Evolutionary conservation across 805 yeast genomes (phyloP).

Genomic region (Ogataea pignaliae): DNA sequence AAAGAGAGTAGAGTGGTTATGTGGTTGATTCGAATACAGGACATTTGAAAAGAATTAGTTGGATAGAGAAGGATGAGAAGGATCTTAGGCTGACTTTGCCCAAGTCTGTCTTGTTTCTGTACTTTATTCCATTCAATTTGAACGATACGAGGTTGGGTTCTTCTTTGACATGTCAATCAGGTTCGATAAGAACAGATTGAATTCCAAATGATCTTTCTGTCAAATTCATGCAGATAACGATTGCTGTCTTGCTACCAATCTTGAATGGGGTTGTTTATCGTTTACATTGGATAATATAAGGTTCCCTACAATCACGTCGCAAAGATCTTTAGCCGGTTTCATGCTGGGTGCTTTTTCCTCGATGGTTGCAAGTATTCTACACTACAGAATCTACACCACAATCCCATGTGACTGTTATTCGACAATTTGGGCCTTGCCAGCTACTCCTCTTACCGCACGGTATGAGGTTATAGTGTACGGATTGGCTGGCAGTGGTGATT

Average conservation of each 20-base stretch:
- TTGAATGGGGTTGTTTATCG: slow-evolving; percentile 47
- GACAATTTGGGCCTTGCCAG: slow-evolving; percentile 30
- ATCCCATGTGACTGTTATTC: slow-evolving; percentile 49
- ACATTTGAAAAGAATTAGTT: slow-evolving; percentile 25
- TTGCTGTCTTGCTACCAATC: slow-evolving; percentile 47
- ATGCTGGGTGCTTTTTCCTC: slow-evolving; percentile 42
- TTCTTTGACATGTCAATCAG: slow-evolving; percentile 47
- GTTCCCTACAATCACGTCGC: slow-evolving; percentile 40
- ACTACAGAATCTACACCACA: slow-evolving; percentile 41
- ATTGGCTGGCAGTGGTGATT: slow-evolving; percentile 46
- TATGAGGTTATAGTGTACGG: slow-evolving; percentile 27
- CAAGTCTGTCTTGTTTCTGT: slow-evolving; percentile 43
- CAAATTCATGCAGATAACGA: slow-evolving; percentile 51
- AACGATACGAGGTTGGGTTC: slow-evolving; percentile 48
- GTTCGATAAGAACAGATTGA: slow-evolving; percentile 46
- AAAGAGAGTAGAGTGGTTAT: too few relatives aligned
- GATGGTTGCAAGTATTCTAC: slow-evolving; percentile 46
- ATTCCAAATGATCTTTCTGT: slow-evolving; percentile 54
- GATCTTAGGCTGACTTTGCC: slow-evolving; percentile 41
- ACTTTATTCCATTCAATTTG: slow-evolving; percentile 34
- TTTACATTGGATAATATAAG: slow-evolving; percentile 35
- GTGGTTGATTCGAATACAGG: too few relatives aligned
- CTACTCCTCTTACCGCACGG: slow-evolving; percentile 32
- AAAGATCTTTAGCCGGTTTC: slow-evolving; percentile 47
- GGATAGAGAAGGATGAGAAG: slow-evolving; percentile 42